Percentiles rank a stretch among this genome's conserved stretches.
Evolutionary conservation across 2,329 filamentous ascomycete genomes (phyloP).

Genomic region (Penicillium rolfsii): DNA sequence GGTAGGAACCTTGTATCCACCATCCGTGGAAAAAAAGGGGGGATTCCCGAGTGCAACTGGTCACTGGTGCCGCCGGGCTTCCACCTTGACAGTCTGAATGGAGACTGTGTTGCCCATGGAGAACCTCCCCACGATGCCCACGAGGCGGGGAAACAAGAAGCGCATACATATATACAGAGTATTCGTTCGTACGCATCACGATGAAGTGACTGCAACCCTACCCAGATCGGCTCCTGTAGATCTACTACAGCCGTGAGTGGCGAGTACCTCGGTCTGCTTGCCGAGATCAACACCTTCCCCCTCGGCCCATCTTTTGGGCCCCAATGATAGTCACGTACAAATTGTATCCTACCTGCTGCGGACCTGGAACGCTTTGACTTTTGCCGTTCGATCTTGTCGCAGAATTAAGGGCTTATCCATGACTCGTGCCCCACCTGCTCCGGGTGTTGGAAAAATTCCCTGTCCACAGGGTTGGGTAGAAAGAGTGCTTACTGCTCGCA

Average conservation of each 20-base stretch:
- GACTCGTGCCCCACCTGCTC: constrained; percentile 21
- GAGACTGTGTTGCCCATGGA: constrained; percentile 10
- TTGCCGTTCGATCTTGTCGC: neutral
- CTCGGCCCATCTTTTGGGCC: neutral
- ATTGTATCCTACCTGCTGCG: neutral
- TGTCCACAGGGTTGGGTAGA: neutral
- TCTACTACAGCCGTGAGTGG: neutral
- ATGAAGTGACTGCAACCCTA: neutral
- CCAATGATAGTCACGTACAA: neutral
- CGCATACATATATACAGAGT: neutral
- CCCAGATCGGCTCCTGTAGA: neutral
- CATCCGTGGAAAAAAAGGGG: neutral
- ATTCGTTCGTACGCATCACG: neutral
- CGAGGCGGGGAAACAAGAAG: neutral
- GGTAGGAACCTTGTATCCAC: neutral
- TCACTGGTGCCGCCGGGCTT: neutral
- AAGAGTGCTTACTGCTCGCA: neutral
- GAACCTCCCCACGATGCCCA: constrained; percentile 8
- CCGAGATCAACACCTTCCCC: constrained; percentile 3
- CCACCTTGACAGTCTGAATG: constrained; percentile 1
- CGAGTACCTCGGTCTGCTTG: constrained; percentile 14
- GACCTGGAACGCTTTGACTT: constrained; percentile 5
- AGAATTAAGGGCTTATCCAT: constrained; percentile 14
- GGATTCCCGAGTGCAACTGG: neutral
- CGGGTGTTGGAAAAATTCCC: constrained; percentile 12